Evolutionary conservation across 2,329 filamentous ascomycete genomes (phyloP), one percentile per base, ranked within the genome.

Genomic region (Colletotrichum tamarilloi): DNA sequence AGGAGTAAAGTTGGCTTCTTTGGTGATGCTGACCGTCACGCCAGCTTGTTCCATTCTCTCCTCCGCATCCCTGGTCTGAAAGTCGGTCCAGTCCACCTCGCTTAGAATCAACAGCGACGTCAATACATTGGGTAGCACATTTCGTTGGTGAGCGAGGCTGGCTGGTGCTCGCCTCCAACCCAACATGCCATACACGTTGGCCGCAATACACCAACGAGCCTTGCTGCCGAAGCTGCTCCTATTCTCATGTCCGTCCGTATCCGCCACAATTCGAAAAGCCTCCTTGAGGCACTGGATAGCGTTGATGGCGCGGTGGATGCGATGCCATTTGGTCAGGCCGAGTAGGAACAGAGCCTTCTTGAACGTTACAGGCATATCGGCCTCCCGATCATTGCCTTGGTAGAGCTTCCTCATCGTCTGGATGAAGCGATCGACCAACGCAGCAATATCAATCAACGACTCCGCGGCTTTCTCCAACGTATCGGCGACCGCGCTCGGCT

Each of bases 301-400:
- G 38, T 72, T 72, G 58, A 68, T 28, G 14, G 69, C 65, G 32
- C 65, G 69, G 58, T 72, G 65, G 58, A 53, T 9, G 28, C 65
- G 69, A 30, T 72, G 28, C 65, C 69, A 68, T 52, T 72, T 42
- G 8, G 58, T 38, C 22, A 58, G 35, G 11, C 58, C 65, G 11
- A 72, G 30, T 5, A 72, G 24, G 22, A 16, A 26, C 6, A 72
- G 30, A 11, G 58, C 53, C 28, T 22, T 57, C 24, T 12, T 62
- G 49, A 58, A 72, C 28, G 38, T 19, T 11, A 12, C 8, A 6
- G 52, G 53, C 16, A 72, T 55, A 2, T 9, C 26, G 2, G 16
- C 49, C 9, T 38, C 58, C 22, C 56, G 46, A 19, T 32, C 32
- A 6, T n/a, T 12, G 12, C 65, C 56, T 26, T 38, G 30, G 5